Percentiles rank a stretch among this genome's conserved stretches.
Evolutionary conservation across 495 filamentous ascomycete species (phyloP).

Genomic region (Daldinia decipiens): DNA sequence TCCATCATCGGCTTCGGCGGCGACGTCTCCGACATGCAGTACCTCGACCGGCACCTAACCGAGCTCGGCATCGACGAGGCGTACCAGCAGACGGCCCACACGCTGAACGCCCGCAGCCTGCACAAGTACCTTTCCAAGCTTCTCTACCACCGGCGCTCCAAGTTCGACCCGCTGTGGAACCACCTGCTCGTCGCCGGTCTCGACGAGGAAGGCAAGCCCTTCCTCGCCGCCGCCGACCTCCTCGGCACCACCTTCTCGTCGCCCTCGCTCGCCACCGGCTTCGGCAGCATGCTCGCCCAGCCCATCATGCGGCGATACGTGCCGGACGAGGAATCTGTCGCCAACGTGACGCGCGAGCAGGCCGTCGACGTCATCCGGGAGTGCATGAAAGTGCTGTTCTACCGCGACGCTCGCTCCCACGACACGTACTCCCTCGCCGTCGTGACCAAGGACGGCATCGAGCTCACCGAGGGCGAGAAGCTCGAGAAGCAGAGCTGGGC

Average conservation of each 20-base stretch:
- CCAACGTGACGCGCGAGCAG: constrained; percentile 75
- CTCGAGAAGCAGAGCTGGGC: constrained; percentile 90
- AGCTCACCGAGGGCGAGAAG: constrained; percentile 80
- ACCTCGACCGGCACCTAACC: constrained; percentile 87
- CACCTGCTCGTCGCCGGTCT: constrained; percentile 88
- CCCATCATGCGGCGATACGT: constrained; percentile 86
- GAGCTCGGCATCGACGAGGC: constrained; percentile 89
- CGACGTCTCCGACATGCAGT: constrained; percentile 98
- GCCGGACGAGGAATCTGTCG: constrained; percentile 80
- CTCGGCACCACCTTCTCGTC: constrained; percentile 90
- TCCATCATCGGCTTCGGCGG: constrained; percentile 89
- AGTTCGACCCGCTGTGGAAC: constrained; percentile 99
- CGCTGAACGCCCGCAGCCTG: constrained; percentile 88
- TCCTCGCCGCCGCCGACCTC: constrained; percentile 89
- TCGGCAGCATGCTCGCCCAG: constrained; percentile 90
- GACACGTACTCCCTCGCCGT: constrained; percentile 92
- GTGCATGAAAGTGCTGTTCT: constrained; percentile 98
- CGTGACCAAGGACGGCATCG: constrained; percentile 84
- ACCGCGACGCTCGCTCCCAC: constrained; percentile 91
- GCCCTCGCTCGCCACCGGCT: constrained; percentile 91
- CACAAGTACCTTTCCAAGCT: constrained; percentile 96
- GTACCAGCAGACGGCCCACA: constrained; percentile 68
- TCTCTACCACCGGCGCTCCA: constrained; percentile 90
- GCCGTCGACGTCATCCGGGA: constrained; percentile 84
- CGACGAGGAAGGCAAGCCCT: constrained; percentile 81